Percentiles rank a stretch among this genome's conserved stretches.
phyloP scores from a whole-genome alignment of 345 rosid genomes.

The Eucalyptus regnans region DNA sequence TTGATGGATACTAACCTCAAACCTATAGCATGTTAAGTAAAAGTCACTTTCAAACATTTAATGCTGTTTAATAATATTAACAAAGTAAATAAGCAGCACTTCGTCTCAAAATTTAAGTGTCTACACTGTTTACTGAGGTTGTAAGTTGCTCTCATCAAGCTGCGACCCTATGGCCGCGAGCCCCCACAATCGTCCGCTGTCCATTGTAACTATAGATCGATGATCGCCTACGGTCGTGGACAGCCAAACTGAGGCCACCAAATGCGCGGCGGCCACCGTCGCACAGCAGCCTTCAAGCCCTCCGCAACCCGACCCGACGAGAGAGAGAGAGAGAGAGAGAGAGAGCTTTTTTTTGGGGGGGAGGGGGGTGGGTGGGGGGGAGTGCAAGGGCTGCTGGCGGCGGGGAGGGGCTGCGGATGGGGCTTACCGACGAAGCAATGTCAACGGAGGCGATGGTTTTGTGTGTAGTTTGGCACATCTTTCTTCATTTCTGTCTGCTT shows the following conservation, averaged over 20 bases:
- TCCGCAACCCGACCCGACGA: background rate
- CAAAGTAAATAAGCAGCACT: background rate
- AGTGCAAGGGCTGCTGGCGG: background rate
- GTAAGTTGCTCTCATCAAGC: background rate
- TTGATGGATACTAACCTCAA: background rate
- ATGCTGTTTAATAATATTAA: background rate
- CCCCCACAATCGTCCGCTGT: background rate
- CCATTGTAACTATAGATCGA: background rate
- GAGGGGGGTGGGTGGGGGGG: background rate
- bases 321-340: background rate
- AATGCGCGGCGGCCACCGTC: background rate
- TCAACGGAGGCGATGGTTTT: too few relatives aligned
- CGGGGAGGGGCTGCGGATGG: background rate
- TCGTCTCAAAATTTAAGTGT: background rate
- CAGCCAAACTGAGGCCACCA: background rate
- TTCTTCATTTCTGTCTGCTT: background rate
- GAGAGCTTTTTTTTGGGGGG: too few relatives aligned
- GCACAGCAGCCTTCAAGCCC: background rate
- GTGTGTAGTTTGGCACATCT: background rate
- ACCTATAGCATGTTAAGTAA: background rate
- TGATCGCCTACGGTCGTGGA: background rate
- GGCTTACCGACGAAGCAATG: too few relatives aligned
- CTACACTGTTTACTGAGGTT: background rate
- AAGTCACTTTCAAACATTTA: background rate
- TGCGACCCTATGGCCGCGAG: background rate